phyloP scores from a whole-genome alignment of 371 early-diverging fungal species.

The Mucor mucedo region DNA sequence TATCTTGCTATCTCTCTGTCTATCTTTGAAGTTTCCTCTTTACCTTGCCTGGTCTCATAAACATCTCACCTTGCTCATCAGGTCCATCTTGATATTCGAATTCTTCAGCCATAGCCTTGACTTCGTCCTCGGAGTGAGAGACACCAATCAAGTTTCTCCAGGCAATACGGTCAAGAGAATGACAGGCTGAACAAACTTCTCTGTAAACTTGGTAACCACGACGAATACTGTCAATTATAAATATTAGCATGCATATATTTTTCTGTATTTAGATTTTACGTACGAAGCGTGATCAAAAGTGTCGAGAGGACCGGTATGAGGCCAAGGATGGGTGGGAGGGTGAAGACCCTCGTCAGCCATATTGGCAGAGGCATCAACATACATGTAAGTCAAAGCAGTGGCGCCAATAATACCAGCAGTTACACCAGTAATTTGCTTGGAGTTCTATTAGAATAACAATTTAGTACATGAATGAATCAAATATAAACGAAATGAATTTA shows the following conservation, averaged over 20 bases:
- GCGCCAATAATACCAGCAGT: constrained; percentile 65
- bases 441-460: constrained; percentile 30
- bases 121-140: constrained; percentile 91
- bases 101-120: constrained; percentile 94
- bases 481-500: constrained; percentile 4
- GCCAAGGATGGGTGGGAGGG: constrained; percentile 89
- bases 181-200: constrained; percentile 97
- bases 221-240: constrained; percentile 70
- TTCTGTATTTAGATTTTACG: background rate
- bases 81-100: constrained; percentile 95
- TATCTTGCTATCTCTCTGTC: background rate
- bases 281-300: constrained; percentile 95
- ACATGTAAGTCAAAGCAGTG: constrained; percentile 61
- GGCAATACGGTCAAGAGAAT: constrained; percentile 91
- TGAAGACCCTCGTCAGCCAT: constrained; percentile 94
- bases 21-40: background rate
- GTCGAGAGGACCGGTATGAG: constrained; percentile 77
- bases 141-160: constrained; percentile 96
- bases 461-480: background rate
- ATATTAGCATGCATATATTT: too few species aligned
- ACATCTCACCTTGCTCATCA: constrained; percentile 93
- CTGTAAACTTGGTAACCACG: constrained; percentile 99
- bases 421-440: constrained; percentile 51
- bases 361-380: constrained; percentile 64
- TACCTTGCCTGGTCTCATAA: constrained; percentile 94